Base-by-base conservation (phyloP, 768 basidiomycete species). In the Pulveroboletus sp. region DNA sequence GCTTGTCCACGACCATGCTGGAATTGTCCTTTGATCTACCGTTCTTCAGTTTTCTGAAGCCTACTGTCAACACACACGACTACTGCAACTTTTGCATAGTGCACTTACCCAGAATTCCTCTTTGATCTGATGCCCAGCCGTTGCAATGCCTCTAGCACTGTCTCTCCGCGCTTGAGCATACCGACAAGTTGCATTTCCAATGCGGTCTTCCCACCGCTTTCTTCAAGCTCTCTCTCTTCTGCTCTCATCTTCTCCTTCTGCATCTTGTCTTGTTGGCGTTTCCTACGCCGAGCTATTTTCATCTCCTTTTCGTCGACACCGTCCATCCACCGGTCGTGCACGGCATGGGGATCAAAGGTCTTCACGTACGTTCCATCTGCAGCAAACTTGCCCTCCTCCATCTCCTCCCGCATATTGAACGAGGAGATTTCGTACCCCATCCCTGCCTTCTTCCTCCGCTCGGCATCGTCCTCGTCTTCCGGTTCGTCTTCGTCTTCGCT, bases 401-500 rank as follows among this genome's bases (percentile, higher is more conserved):
- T 94, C 76, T 99, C 96, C 60, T 91, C 87, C 56, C 93, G 86
- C 95, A 99, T 98, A 68, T 99, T 95, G 82, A 99, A 99, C 26
- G 91, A 89, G 4, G 89, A 93, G 9, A 99, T 58, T 63, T 94
- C 88, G 69, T 73, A 95, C 2, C 95, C 96, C 95, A 99, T 97
- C 11, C 86, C 87, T 35, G 76, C 82, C 67, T 89, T 91, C 72
- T 79, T 83, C 63, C 77, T 71, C 58, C 84, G 79, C 60, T 79
- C 78, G n/a, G 77, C 82, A 45, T 88, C 87, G 64, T 93, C 87
- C 61, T 93, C 87, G 62, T 93, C 80, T 54, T 72, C 73, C 6
- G 72, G 74, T 47, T 71, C 76, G 14, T 66, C 73, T 0, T 70
- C 80, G 0, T 75, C 74, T 4, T 65, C 75, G 0, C 72, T 71